These are phyloP conservation scores for Rhododendron kiyosumense DNA, from an alignment of 148 eudicot species.

Conservation along the genomic window DNA sequence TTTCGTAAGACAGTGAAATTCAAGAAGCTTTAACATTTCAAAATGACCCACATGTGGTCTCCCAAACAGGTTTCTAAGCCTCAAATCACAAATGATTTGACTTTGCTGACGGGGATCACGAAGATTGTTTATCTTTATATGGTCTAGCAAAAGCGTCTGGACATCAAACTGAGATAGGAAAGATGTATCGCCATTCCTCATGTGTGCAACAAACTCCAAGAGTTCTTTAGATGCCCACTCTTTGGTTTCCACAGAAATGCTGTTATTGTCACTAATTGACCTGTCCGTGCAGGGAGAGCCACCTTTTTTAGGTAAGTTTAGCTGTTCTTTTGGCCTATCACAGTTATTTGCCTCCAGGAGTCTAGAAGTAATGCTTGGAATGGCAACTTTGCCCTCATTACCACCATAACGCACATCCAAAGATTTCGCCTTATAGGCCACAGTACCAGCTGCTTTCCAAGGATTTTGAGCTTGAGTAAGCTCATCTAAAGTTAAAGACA, in stretches of 20 bases:
- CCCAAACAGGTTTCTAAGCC: constrained; percentile 70
- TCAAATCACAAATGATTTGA: constrained; percentile 79
- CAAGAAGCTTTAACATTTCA: constrained; percentile 94
- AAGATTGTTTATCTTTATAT: constrained; percentile 75
- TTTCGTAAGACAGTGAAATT: constrained; percentile 47
- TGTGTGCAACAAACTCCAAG: constrained; percentile 76
- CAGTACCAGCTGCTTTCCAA: constrained; percentile 39
- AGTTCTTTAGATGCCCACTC: constrained; percentile 88
- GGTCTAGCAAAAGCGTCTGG: constrained; percentile 74
- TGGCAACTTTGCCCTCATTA: constrained; percentile 18
- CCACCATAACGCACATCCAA: constrained; percentile 7
- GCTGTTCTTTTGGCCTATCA: constrained; percentile 39
- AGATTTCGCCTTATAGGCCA: constrained; percentile 12
- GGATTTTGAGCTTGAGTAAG: constrained; percentile 68
- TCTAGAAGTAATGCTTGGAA: constrained; percentile 13
- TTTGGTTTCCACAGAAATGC: constrained; percentile 18
- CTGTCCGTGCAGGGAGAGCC: constrained; percentile 22
- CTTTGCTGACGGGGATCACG: constrained; percentile 73
- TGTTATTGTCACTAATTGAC: constrained; percentile 21
- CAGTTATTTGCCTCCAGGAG: constrained; percentile 37
- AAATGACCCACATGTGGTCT: constrained; percentile 74
- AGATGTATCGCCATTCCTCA: constrained; percentile 82
- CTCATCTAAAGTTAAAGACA: constrained; percentile 64
- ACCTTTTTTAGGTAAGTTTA: constrained; percentile 14
- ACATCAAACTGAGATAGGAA: constrained; percentile 71